Evolutionary conservation across 164 flowering plant genomes (phyloP).

Genomic region (Taxillus chinensis): DNA sequence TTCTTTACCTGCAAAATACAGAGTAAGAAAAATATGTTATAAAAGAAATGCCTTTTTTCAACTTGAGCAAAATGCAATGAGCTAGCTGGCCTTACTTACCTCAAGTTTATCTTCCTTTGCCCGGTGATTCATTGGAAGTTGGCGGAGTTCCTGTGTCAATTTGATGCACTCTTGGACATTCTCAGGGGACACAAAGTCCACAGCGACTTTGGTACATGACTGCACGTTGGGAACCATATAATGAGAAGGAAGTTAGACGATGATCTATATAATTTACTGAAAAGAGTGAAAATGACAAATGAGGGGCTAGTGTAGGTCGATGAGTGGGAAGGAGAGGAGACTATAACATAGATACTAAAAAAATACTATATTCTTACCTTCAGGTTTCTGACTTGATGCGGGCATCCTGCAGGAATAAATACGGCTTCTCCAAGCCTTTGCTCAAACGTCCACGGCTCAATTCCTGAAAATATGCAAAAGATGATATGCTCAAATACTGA

Average conservation of each 20-base stretch:
- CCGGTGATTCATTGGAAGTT: constrained; percentile 53
- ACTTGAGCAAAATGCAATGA: not conserved
- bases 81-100: constrained; percentile 21
- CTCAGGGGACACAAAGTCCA: constrained; percentile 86
- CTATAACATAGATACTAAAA: no score
- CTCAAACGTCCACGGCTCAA: constrained; percentile 86
- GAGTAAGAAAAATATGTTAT: not conserved
- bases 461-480: constrained; percentile 23
- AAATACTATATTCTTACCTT: constrained; percentile 34
- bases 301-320: not conserved
- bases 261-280: not conserved
- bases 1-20: not conserved
- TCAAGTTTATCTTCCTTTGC: constrained; percentile 82
- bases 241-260: not conserved
- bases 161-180: constrained; percentile 53
- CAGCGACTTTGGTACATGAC: constrained; percentile 87
- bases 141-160: constrained; percentile 58
- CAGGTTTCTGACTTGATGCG: constrained; percentile 87
- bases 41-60: not conserved
- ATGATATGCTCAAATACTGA: not conserved
- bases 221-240: constrained; percentile 11
- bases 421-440: constrained; percentile 83
- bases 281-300: not conserved
- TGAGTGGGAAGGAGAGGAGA: not conserved
- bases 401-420: constrained; percentile 92